Evolutionary conservation across 1,284 basidiomycete genomes (phyloP), one percentile per base, ranked within the genome.

Genomic region (Psilocybe mexicana): DNA sequence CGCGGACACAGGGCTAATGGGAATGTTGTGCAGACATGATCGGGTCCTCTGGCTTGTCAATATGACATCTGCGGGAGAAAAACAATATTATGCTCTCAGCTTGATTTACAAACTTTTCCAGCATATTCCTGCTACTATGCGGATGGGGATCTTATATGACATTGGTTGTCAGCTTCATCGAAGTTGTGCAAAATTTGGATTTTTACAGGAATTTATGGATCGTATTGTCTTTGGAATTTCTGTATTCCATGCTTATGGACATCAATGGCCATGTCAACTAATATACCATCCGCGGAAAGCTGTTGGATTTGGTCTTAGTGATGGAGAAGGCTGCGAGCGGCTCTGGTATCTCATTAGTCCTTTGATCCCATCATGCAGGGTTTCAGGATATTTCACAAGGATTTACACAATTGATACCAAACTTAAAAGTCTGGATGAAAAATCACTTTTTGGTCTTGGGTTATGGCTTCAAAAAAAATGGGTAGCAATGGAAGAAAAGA

Each of bases 171-270:
- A 30, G 8, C n/a, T 42, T 11, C 49, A 52, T 23, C 12, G 49
- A 40, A 55, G 53, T 44, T 54, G 52, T 26, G n/a, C 33, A 2
- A 50, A 49, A 44, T 50, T 30, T 30, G 54, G 33, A 8, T 56
- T 56, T 18, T 36, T 56, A 23, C 11, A 28, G 10, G 25, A 26
- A 8, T 38, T n/a, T 43, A 35, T 50, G 18, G 47, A 56, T 18
- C 38, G 54, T 28, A 49, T 56, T 3, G 42, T 56, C 8, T 56
- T 56, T 56, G 47, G 42, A 28, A 56, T 56, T 24, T 56, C 54
- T 1, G 54, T 56, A 7, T 56, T 56, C 23, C 54, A 56, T 51
- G 54, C 54, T n/a, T 56, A 50, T 44, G 50, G 50, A 2, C 50
- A 52, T 42, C 50, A 52, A 14, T 52, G 50, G 50, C 50, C 50